Base-by-base conservation (phyloP, 495 filamentous ascomycete species). In the Elasticomyces elasticus region DNA sequence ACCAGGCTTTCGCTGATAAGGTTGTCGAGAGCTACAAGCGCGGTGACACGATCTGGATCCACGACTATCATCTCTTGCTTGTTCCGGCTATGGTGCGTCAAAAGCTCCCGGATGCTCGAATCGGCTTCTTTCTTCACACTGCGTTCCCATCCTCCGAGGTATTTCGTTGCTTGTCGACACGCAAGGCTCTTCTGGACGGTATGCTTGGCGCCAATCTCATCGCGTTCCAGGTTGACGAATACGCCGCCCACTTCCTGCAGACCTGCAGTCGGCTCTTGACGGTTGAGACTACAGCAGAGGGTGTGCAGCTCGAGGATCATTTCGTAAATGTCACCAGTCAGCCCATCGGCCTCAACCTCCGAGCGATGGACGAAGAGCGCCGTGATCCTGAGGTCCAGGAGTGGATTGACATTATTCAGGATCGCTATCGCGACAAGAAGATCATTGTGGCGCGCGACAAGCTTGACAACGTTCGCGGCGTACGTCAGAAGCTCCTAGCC, bases 101-200 rank as follows among this genome's bases (percentile, higher is more conserved):
- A 71, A 74, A 92, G 44, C 70, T 84, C 1, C 89, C 90, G 0
- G 86, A 95, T 59, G 89, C 88, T 23, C 82, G 91, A 67, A 95
- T 96, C 65, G 89, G 90, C 24, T 90, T 96, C 69, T 96, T 96
- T 69, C 72, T 96, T 38, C 90, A 96, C 64, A 86, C 90, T 50
- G 87, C 91, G 3, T 96, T 96, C 66, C 90, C 90, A 0, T 95
- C 90, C 0, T 95, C 90, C 7, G 90, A 96, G 63, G 85, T 96
- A 5, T 95, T 96, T 71, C 79, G 89, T 13, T 96, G 89, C 65
- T 72, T 95, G 10, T 85, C 89, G 1, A 78, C 85, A 10, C 86
- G 90, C 49, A 87, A 85, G 57, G 76, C 91, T 66, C 76, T 96
- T 9, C 76, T 96, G 0, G 85, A 95, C 57, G 90, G 90, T 35